Evolutionary conservation across 768 basidiomycete genomes (phyloP), one percentile per base, ranked within the genome.

Genomic region (Lepiota venenata): DNA sequence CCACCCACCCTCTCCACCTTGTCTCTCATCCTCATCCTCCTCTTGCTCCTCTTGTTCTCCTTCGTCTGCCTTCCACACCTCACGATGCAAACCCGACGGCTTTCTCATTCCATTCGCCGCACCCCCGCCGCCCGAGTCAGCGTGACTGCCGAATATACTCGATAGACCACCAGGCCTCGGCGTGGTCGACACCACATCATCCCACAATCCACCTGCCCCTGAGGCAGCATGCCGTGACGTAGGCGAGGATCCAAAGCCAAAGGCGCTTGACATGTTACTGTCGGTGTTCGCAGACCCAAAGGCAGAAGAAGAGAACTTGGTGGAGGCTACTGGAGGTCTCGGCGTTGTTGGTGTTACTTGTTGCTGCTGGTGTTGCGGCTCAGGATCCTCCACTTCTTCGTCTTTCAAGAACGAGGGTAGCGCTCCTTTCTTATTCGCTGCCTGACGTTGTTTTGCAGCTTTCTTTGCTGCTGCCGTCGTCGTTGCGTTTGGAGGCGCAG

Each of bases 31-130:
- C 41, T 50, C 48, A 22, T 57, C 41, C 41, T 42, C 25, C 21
- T 49, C 43, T 12, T 39, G 37, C 35, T 44, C 37, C 38, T 10
- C 14, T 39, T 53, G 41, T 47, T 43, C 37, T 35, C 47, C 50
- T 16, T 41, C 51, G 14, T 36, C 56, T n/a, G 57, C 52, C 3
- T 53, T 45, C 41, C 52, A 53, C 3, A 45, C 52, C 35, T 52
- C 47, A 9, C 43, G 39, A 7, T 57, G 56, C 4, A 51, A 21
- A 12, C 46, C 46, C 18, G 50, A 47, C 14, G 50, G 45, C 37
- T 32, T 57, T 25, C 47, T 52, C 38, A 40, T n/a, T 20, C 45
- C 50, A 43, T 20, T 43, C 29, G 25, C 42, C 15, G 29, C 29
- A 32, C 45, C n/a, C 8, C 10, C 4, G 12, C 27, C 45, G 9